A percentile compares a stretch with the other conserved stretches of the same genome.
phyloP scores from a whole-genome alignment of 306 rosid species.

The Cyclanthera cordifolia region DNA sequence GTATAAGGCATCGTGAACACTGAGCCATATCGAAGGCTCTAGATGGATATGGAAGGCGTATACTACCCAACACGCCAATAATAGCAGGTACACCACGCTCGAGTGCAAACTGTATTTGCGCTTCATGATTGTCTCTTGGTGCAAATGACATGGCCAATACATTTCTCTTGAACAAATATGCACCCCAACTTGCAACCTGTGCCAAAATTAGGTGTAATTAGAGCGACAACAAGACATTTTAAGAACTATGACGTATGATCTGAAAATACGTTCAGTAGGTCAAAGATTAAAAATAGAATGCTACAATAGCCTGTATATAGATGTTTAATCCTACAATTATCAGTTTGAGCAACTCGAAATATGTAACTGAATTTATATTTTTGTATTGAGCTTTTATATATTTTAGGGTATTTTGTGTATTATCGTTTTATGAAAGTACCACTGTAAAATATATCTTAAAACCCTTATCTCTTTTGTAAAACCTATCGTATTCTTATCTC shows the following conservation, averaged over 20 bases:
- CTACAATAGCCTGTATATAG: background rate
- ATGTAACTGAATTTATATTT: too few relatives aligned
- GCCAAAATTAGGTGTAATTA: conserved; percentile 23
- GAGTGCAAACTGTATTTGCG: conserved; percentile 93
- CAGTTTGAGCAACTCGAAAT: too few relatives aligned
- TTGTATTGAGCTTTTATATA: too few relatives aligned
- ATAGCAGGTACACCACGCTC: conserved; percentile 94
- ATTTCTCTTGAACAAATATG: conserved; percentile 80
- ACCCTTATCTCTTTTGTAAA: too few relatives aligned
- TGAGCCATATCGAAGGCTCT: conserved; percentile 97
- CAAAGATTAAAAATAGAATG: background rate
- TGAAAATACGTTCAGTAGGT: conserved; percentile 12
- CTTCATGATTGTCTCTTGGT: conserved; percentile 95
- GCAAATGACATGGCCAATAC: conserved; percentile 90
- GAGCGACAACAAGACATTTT: conserved; percentile 16
- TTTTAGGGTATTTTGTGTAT: too few relatives aligned
- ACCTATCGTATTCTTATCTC: too few relatives aligned
- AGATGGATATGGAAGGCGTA: conserved; percentile 80
- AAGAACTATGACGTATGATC: conserved; percentile 5
- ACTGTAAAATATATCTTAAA: too few relatives aligned
- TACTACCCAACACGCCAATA: conserved; percentile 83
- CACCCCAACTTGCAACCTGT: conserved; percentile 99
- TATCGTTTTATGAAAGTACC: too few relatives aligned
- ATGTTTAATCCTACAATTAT: too few relatives aligned
- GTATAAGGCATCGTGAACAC: conserved; percentile 91